Conservation (phyloP, 1,284 basidiomycete genomes). For the Marasmius fiardii region DNA sequence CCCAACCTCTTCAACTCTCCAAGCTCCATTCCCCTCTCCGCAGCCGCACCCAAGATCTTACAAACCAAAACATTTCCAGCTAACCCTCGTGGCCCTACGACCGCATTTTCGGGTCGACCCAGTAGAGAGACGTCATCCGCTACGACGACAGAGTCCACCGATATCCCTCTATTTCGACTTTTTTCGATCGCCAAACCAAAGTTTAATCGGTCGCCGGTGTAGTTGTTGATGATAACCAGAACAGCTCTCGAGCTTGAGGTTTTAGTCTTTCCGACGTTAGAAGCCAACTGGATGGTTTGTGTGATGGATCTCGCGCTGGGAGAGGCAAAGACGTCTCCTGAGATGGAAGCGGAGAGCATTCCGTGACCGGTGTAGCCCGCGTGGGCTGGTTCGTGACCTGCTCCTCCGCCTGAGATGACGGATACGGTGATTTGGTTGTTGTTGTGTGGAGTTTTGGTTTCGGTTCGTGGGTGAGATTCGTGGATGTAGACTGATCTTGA, state of each 20-base stretch:
- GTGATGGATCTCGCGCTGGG: conserved; percentile 61
- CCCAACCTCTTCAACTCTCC: conserved; percentile 47
- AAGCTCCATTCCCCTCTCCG: conserved; percentile 43
- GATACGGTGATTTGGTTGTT: conserved; percentile 26
- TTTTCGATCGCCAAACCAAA: conserved; percentile 70
- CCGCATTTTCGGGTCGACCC: conserved; percentile 28
- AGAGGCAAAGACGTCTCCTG: conserved; percentile 64
- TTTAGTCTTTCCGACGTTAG: conserved; percentile 16
- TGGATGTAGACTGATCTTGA: conserved; percentile 39
- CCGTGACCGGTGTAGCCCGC: conserved; percentile 56
- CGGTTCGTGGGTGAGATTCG: conserved; percentile 23
- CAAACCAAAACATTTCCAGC: conserved; percentile 68
- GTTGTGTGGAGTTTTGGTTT: conserved; percentile 6
- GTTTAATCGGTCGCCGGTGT: conserved; percentile 62
- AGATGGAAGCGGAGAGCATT: conserved; percentile 58
- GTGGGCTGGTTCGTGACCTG: conserved; percentile 70
- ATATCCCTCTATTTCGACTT: conserved; percentile 33
- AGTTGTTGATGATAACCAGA: conserved; percentile 44
- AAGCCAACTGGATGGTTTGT: conserved; percentile 46
- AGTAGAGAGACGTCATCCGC: conserved; percentile 65
- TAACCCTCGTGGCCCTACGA: conserved; percentile 52
- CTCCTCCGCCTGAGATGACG: conserved; percentile 64
- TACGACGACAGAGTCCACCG: conserved; percentile 59
- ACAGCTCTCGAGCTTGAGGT: conserved; percentile 28
- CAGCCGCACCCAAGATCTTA: conserved; percentile 61